Percentiles rank a stretch among this genome's conserved stretches.
Conservation (phyloP, 2,329 filamentous ascomycete genomes). For the Ascochyta fabae region DNA sequence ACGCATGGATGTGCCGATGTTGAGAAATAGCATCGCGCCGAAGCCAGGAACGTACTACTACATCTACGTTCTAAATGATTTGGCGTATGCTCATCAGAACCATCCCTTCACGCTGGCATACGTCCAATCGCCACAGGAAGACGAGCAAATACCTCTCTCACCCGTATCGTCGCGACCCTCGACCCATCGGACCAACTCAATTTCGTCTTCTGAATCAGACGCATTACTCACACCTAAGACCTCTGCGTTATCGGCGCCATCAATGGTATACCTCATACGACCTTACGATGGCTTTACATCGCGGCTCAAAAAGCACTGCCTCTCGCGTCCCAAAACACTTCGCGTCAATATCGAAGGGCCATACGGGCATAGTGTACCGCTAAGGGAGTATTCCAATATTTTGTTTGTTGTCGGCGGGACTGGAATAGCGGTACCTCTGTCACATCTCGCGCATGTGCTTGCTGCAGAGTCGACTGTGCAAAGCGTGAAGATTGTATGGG, state of each 20-base stretch:
- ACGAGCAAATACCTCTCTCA: constrained; percentile 18
- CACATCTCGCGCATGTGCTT: constrained; percentile 35
- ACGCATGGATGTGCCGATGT: constrained; percentile 53
- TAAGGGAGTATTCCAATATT: constrained; percentile 51
- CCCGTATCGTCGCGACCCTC: constrained; percentile 17
- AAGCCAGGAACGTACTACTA: constrained; percentile 59
- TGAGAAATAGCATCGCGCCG: constrained; percentile 42
- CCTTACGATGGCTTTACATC: constrained; percentile 60
- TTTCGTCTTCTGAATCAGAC: constrained; percentile 36
- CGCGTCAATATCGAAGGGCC: constrained; percentile 59
- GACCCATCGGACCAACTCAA: constrained; percentile 14
- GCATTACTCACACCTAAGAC: constrained; percentile 29
- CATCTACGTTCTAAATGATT: constrained; percentile 54
- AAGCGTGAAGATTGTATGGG: constrained; percentile 43
- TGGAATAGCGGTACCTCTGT: constrained; percentile 43
- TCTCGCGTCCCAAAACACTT: constrained; percentile 32
- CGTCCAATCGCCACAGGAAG: constrained; percentile 12
- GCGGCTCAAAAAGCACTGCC: constrained; percentile 44
- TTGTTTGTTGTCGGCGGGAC: constrained; percentile 48
- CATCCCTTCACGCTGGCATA: constrained; percentile 56
- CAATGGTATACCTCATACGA: constrained; percentile 57
- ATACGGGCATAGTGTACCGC: constrained; percentile 53
- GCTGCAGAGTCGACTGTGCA: constrained; percentile 20
- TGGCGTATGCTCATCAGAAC: constrained; percentile 55
- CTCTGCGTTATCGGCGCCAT: constrained; percentile 8